Percentiles rank a stretch among this genome's conserved stretches.
These are phyloP conservation scores for Glarea lozoyensis DNA, from an alignment of 495 filamentous ascomycete genomes.

Conservation along the genomic window DNA sequence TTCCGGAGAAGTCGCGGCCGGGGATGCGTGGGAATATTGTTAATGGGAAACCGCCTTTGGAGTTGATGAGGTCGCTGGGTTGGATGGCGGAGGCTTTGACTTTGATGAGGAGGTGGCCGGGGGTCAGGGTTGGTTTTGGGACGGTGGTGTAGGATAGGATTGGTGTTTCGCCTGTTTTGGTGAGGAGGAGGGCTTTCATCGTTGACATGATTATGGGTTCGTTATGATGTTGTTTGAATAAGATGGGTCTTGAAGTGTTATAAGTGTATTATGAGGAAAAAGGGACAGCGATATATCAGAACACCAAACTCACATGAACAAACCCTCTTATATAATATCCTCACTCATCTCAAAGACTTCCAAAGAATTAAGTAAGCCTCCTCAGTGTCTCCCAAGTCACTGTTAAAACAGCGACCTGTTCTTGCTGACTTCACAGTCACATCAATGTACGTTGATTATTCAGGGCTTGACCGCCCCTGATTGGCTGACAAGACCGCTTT, in stretches of 20 bases:
- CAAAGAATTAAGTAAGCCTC: too few relatives aligned
- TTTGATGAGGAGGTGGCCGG: constrained; percentile 13
- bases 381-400: too few relatives aligned
- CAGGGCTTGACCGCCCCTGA: too few relatives aligned
- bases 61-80: constrained; percentile 33
- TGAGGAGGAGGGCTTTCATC: constrained; percentile 19
- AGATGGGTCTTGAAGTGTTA: not conserved
- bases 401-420: too few relatives aligned
- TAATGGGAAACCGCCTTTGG: constrained; percentile 26
- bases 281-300: not conserved
- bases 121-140: constrained; percentile 9
- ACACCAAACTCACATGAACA: too few relatives aligned
- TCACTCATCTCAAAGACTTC: too few relatives aligned
- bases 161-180: constrained; percentile 2
- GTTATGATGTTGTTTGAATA: not conserved
- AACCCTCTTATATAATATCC: too few relatives aligned
- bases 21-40: constrained; percentile 32
- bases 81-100: constrained; percentile 25
- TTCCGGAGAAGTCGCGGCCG: constrained; percentile 28
- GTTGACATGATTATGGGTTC: constrained; percentile 8
- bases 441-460: too few relatives aligned
- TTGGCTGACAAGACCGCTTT: too few relatives aligned
- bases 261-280: not conserved
- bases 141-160: constrained; percentile 6
- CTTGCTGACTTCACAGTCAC: too few relatives aligned